phyloP scores from a whole-genome alignment of 257 asterid genomes.

The Jaltomata sinuosa region DNA sequence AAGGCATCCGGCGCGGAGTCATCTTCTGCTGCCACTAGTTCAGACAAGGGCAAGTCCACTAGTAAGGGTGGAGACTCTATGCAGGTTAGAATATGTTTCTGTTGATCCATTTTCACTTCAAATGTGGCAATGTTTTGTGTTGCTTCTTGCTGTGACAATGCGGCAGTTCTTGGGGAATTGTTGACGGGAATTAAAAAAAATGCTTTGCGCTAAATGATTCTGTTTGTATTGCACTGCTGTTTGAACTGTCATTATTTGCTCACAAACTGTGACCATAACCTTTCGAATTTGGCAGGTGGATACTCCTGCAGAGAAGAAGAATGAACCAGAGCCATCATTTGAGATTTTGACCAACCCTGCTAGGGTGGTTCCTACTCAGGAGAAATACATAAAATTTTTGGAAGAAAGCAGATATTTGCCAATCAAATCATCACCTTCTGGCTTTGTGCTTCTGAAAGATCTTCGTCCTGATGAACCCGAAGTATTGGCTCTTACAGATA shows the following conservation, averaged over 20 bases:
- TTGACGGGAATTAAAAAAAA: background rate
- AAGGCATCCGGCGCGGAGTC: constrained; percentile 40
- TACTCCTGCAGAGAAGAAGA: constrained; percentile 42
- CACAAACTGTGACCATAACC: background rate
- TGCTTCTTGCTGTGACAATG: background rate
- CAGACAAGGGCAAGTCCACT: constrained; percentile 57
- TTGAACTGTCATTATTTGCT: background rate
- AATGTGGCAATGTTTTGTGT: background rate
- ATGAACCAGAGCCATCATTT: constrained; percentile 67
- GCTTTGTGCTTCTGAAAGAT: constrained; percentile 80
- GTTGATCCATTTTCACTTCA: background rate
- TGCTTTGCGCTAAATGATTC: background rate
- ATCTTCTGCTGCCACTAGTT: constrained; percentile 20
- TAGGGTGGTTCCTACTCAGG: constrained; percentile 82
- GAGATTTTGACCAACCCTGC: constrained; percentile 92
- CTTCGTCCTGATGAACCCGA: constrained; percentile 75
- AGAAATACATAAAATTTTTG: constrained; percentile 59
- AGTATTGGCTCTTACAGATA: constrained; percentile 62
- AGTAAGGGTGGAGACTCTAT: constrained; percentile 69
- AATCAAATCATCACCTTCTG: constrained; percentile 71
- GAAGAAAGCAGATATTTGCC: constrained; percentile 87
- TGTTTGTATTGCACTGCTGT: background rate
- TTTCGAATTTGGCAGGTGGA: constrained; percentile 49
- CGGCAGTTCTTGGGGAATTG: background rate
- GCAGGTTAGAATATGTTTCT: constrained; percentile 49